phyloP scores from a whole-genome alignment of 331 rosid species.

The Phaseolus coccineus region DNA sequence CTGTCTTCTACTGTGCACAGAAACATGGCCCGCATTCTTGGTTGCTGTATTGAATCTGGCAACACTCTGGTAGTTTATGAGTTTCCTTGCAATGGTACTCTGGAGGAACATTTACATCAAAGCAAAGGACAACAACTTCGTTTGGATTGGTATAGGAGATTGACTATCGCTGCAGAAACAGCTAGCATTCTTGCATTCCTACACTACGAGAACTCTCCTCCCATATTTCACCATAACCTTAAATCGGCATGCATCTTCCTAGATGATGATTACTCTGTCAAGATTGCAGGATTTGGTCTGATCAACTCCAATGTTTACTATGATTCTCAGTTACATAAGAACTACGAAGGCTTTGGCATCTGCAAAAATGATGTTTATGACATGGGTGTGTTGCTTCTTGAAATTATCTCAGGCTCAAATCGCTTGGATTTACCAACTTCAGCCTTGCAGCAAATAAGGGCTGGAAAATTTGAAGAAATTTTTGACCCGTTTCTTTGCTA shows the following conservation, averaged over 20 bases:
- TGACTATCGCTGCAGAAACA: constrained; percentile 78
- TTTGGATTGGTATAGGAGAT: constrained; percentile 83
- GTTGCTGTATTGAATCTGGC: constrained; percentile 77
- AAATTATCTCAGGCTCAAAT: constrained; percentile 81
- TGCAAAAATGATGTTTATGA: constrained; percentile 79
- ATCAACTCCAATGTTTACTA: constrained; percentile 41
- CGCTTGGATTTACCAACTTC: constrained; percentile 62
- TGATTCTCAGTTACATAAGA: constrained; percentile 46
- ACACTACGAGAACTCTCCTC: constrained; percentile 75
- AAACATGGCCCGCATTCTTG: constrained; percentile 69
- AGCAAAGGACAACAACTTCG: constrained; percentile 54
- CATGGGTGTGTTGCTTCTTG: constrained; percentile 78
- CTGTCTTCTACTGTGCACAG: constrained; percentile 64
- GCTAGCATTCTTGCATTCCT: constrained; percentile 76
- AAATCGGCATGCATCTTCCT: constrained; percentile 70
- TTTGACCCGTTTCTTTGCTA: constrained; percentile 78
- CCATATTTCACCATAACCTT: constrained; percentile 82
- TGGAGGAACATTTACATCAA: constrained; percentile 73
- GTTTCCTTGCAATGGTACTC: constrained; percentile 74
- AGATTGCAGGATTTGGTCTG: constrained; percentile 76
- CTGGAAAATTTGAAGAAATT: constrained; percentile 81
- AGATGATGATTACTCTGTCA: constrained; percentile 65
- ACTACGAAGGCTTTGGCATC: constrained; percentile 38
- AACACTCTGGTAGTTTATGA: constrained; percentile 71
- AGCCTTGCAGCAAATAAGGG: constrained; percentile 70